Evolutionary conservation across 1,284 basidiomycete species (phyloP), one percentile per base, ranked within the genome.

Genomic region (Sanghuangporus weigelae): DNA sequence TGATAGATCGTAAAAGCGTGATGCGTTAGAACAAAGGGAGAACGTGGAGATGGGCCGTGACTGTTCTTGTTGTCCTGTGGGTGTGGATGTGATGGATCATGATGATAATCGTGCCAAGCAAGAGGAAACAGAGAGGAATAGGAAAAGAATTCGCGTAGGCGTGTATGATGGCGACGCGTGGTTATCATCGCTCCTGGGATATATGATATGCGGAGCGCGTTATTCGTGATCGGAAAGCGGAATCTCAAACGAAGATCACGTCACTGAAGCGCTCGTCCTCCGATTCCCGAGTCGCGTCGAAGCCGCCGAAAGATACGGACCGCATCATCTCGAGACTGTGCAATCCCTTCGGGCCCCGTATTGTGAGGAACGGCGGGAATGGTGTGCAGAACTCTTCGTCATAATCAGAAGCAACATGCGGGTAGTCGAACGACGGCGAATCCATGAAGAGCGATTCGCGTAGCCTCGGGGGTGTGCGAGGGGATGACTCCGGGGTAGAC

Each of bases 241-340:
- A 16, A 36, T 39, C 53, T 59, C 46, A 64, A 40, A 62, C 23
- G 59, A 70, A 68, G 57, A 73, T 63, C 59, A 70, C 60, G 38
- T 67, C 67, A 53, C 60, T 57, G 42, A 66, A 63, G 51, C 76
- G 48, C 67, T 69, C 68, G 76, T 74, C 63, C 60, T n/a, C 59
- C 50, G 57, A 57, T 59, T 38, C 46, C 59, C 49, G 59, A 66
- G 62, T 63, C 38, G n/a, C 67, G 67, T 63, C 63, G 49, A 66
- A 63, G 51, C 67, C 69, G 31, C 70, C 70, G 1, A 71, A 75
- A 65, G 71, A 68, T 71, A 71, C 59, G 67, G 66, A 57, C 68
- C 63, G 60, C 67, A 68, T 10, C 57, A 63, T 21, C 61, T 66
- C 11, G 66, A 68, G 21, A 56, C 48, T n/a, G 59, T 66, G 68